phyloP scores from a whole-genome alignment of 257 asterid genomes.

The Solanum peruvianum region DNA sequence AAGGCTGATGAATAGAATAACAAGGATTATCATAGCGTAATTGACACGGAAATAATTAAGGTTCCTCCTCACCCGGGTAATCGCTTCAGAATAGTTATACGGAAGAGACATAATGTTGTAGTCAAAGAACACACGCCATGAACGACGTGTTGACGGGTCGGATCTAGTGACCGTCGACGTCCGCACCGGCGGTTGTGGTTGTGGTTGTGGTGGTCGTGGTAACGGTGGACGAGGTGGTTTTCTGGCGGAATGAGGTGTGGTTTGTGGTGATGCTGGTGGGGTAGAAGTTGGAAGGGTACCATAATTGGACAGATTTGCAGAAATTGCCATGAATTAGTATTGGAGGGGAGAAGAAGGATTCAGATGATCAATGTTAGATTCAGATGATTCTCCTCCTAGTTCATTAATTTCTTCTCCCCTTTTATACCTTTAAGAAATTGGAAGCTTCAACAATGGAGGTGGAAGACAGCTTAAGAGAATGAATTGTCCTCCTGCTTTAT shows the following conservation, averaged over 20 bases:
- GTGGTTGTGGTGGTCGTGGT: not conserved
- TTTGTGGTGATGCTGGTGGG: not conserved
- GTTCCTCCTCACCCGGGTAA: constrained; percentile 56
- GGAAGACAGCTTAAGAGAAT: not conserved
- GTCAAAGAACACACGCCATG: constrained; percentile 56
- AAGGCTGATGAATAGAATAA: constrained; percentile 63
- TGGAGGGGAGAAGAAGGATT: not conserved
- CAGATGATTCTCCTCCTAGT: not conserved
- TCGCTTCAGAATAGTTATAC: constrained; percentile 42
- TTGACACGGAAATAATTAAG: constrained; percentile 67
- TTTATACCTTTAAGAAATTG: not conserved
- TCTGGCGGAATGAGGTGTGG: not conserved
- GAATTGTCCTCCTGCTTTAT: not conserved
- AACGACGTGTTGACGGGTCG: constrained; percentile 43
- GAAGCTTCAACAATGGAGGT: not conserved
- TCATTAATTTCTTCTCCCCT: not conserved
- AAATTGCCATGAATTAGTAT: not conserved
- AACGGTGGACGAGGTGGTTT: constrained; percentile 32
- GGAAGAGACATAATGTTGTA: constrained; percentile 47
- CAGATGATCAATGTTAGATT: not conserved
- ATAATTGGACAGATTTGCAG: constrained; percentile 11
- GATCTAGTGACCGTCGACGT: constrained; percentile 16
- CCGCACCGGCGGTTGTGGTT: not conserved
- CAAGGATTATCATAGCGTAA: constrained; percentile 49
- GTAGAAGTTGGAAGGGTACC: constrained; percentile 13